phyloP scores from a whole-genome alignment of 2,329 filamentous ascomycete species.

The Trichophyton mentagrophytes region DNA sequence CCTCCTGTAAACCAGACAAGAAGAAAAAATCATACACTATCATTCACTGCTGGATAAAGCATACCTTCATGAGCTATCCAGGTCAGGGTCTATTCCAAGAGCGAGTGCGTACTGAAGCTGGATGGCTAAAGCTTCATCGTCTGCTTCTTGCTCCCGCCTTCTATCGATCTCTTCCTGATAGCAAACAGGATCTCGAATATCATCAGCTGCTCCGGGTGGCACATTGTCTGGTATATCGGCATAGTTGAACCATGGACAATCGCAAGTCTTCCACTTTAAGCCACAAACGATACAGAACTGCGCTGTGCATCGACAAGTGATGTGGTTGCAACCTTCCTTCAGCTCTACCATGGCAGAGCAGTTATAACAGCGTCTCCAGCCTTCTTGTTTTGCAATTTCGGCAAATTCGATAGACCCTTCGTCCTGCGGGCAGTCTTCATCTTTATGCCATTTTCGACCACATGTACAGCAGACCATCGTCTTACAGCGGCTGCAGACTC shows the following conservation, averaged over 20 bases:
- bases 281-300: constrained; percentile 85
- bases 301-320: constrained; percentile 72
- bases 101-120: constrained; percentile 30
- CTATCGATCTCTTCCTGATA: constrained; percentile 39
- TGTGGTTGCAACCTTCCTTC: constrained; percentile 75
- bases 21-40: no score
- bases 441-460: constrained; percentile 59
- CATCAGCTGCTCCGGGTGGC: constrained; percentile 68
- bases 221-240: constrained; percentile 39
- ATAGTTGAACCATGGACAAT: constrained; percentile 69
- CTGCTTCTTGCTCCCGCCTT: constrained; percentile 37
- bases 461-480: constrained; percentile 64
- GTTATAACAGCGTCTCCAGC: constrained; percentile 67
- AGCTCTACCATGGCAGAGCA: constrained; percentile 67
- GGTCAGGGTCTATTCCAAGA: no score
- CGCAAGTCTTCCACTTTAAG: constrained; percentile 66
- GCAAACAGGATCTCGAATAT: constrained; percentile 22
- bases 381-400: constrained; percentile 54
- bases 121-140: constrained; percentile 40
- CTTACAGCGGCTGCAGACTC: constrained; percentile 57
- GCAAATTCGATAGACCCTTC: constrained; percentile 32
- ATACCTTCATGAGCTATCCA: no score
- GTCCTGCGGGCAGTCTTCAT: constrained; percentile 53
- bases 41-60: no score
- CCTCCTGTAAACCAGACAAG: no score